phyloP scores from a whole-genome alignment of 23 red algal genomes.

The Pyropia haitanensis region DNA sequence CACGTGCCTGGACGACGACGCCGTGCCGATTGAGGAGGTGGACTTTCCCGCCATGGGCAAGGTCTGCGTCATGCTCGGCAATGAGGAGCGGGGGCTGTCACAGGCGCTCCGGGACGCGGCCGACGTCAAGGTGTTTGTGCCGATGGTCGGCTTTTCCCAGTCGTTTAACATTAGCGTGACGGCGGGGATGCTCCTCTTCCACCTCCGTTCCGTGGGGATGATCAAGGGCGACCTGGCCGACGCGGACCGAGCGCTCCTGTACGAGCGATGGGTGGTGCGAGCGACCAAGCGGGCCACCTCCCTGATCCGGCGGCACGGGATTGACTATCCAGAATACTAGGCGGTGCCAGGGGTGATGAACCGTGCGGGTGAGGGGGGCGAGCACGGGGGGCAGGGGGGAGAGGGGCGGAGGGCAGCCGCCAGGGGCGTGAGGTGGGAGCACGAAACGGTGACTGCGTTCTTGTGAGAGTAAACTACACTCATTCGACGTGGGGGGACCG shows the following conservation, averaged over 20 bases:
- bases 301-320: constrained; percentile 52
- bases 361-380: too few relatives aligned
- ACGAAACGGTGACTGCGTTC: too few relatives aligned
- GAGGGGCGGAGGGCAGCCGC: too few relatives aligned
- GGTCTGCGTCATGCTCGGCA: constrained; percentile 85
- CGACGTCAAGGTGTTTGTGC: constrained; percentile 70
- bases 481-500: too few relatives aligned
- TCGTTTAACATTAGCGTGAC: constrained; percentile 81
- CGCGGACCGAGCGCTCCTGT: constrained; percentile 57
- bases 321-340: constrained; percentile 39
- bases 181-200: constrained; percentile 64
- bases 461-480: too few relatives aligned
- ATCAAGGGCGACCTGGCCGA: constrained; percentile 57
- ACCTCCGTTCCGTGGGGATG: constrained; percentile 42
- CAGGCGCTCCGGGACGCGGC: constrained; percentile 46
- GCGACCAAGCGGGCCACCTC: constrained; percentile 47
- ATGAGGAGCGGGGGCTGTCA: constrained; percentile 84
- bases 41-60: constrained; percentile 55
- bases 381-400: too few relatives aligned
- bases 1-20: constrained; percentile 61
- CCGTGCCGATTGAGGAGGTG: constrained; percentile 57
- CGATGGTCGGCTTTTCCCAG: constrained; percentile 83
- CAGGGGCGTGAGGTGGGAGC: too few relatives aligned
- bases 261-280: constrained; percentile 71
- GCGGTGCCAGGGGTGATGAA: too few relatives aligned